A percentile compares a stretch with the other conserved stretches of the same genome.
Evolutionary conservation across 805 yeast genomes (phyloP).

Genomic region (Clavispora fructus): DNA sequence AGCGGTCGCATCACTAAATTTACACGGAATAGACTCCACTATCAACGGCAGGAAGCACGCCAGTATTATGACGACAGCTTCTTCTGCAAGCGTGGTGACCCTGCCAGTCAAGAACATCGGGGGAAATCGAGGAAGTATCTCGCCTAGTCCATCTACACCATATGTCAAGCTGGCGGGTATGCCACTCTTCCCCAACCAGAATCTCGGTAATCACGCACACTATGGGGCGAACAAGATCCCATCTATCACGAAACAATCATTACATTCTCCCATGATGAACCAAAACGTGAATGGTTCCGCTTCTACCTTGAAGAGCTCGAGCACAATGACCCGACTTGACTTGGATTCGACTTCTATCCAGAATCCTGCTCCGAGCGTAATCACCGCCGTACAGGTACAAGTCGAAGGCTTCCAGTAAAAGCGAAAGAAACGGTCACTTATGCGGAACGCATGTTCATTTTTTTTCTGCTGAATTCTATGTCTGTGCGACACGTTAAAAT

Average conservation of each 20-base stretch:
- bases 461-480: not conserved
- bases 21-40: constrained; percentile 12
- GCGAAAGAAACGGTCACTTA: not conserved
- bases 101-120: constrained; percentile 5
- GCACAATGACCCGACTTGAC: constrained; percentile 28
- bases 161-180: constrained; percentile 10
- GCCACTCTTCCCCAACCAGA: constrained; percentile 16
- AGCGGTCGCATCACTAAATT: constrained; percentile 9
- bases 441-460: not conserved
- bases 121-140: constrained; percentile 8
- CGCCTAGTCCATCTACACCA: constrained; percentile 12
- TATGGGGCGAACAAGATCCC: constrained; percentile 9
- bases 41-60: constrained; percentile 11
- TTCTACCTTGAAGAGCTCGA: constrained; percentile 25
- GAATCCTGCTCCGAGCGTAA: constrained; percentile 29
- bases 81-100: constrained; percentile 11
- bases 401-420: constrained; percentile 16
- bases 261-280: constrained; percentile 14
- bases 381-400: constrained; percentile 37
- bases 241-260: constrained; percentile 6
- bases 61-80: constrained; percentile 16
- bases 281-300: constrained; percentile 16
- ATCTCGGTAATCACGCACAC: constrained; percentile 13
- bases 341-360: constrained; percentile 21
- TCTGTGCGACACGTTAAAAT: not conserved